Base-by-base conservation (phyloP, 768 basidiomycete species). In the Rhodotorula taiwanensis region DNA sequence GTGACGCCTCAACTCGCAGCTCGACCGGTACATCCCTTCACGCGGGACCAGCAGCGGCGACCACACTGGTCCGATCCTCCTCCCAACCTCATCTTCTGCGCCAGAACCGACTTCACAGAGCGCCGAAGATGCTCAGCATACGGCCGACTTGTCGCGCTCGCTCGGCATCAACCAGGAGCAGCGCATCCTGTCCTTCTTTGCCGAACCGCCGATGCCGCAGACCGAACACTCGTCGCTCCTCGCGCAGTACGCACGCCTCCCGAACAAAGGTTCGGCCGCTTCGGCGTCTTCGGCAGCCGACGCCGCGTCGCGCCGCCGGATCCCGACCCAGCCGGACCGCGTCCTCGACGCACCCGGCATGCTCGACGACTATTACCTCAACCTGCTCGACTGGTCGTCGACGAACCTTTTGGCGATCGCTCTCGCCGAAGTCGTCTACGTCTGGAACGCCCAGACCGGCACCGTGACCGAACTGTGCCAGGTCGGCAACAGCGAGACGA, bases 351-450 rank as follows among this genome's bases (percentile, higher is more conserved):
- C 94, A 0, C 92, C 92, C 1, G 89, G 89, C 1, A 74, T 80
- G 56, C 73, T 76, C 49, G 91, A 98, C 69, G 95, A 99, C 76
- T 99, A 94, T 76, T 99, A 99, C 74, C 83, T 99, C 73, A 99
- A 98, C 75, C 80, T 99, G 55, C 75, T 97, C 55, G 82, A 86
- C 23, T 99, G 95, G 95, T 87, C 87, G 41, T 81, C 81, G 45
- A 82, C 83, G 69, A 97, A 98, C 75, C 78, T 85, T 31, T 84
- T 99, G 16, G 92, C 88, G 4, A 93, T 99, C 58, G 94, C 88
- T 0, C 82, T 99, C 16, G 88, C 85, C 49, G 84, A 87, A 47
- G 81, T 81, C 52, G 91, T 88, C 2, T 99, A 94, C 77, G 83
- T 95, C 60, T 99, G 94, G 94, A 86, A 83, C 67, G 94, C 93